phyloP scores from a whole-genome alignment of 2,329 filamentous ascomycete species.

The Fusarium sp. region DNA sequence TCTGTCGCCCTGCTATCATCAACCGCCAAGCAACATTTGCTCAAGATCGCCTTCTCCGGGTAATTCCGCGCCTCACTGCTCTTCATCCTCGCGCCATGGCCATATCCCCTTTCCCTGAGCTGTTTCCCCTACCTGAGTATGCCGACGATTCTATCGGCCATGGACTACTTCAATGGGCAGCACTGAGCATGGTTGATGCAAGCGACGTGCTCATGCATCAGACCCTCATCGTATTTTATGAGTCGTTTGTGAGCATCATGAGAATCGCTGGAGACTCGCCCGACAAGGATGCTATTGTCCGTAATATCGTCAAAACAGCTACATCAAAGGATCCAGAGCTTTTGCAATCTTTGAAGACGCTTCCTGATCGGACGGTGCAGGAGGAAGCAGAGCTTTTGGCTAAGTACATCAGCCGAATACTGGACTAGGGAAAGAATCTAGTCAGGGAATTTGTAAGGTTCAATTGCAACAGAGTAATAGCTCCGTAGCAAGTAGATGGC shows the following conservation, averaged over 20 bases:
- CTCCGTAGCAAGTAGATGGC: too few relatives aligned
- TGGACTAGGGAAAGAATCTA: constrained; percentile 36
- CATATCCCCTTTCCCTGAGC: constrained; percentile 51
- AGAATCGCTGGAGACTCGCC: constrained; percentile 55
- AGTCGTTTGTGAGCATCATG: constrained; percentile 63
- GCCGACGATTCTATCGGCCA: constrained; percentile 46
- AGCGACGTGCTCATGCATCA: constrained; percentile 64
- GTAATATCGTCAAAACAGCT: constrained; percentile 58
- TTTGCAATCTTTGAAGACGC: constrained; percentile 53
- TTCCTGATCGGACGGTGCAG: constrained; percentile 64
- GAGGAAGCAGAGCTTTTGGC: constrained; percentile 64
- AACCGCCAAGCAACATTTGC: constrained; percentile 61
- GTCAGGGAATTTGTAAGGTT: background rate
- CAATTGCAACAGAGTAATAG: too few relatives aligned
- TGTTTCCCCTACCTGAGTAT: constrained; percentile 19
- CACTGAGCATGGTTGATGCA: constrained; percentile 64
- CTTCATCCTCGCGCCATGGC: constrained; percentile 60
- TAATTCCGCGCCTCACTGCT: constrained; percentile 63
- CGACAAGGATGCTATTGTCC: constrained; percentile 54
- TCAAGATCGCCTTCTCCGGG: constrained; percentile 65
- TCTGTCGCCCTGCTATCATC: constrained; percentile 50
- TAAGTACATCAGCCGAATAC: constrained; percentile 58
- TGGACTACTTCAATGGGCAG: constrained; percentile 65
- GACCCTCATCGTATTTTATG: constrained; percentile 66
- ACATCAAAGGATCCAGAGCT: constrained; percentile 56